A percentile compares a stretch with the other conserved stretches of the same genome.
These are phyloP conservation scores for Babesia bovis DNA, from an alignment of 169 alveolate genomes.

Conservation along the genomic window DNA sequence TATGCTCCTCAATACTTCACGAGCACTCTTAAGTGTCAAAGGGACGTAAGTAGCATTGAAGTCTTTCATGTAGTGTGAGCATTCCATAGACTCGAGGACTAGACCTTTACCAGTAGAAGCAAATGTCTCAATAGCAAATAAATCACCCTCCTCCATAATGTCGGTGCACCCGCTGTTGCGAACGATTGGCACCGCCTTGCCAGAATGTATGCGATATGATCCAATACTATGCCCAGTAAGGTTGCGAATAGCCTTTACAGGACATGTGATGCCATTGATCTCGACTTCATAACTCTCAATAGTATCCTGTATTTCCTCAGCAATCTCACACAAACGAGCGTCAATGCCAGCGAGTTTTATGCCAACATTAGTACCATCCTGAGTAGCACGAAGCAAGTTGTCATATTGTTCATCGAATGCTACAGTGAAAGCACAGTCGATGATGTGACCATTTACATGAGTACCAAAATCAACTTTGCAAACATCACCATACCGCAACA, in stretches of 20 bases:
- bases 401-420: constrained; percentile 89
- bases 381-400: constrained; percentile 90
- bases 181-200: constrained; percentile 98
- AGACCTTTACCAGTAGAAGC: constrained; percentile 98
- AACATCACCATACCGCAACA: constrained; percentile 82
- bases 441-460: constrained; percentile 97
- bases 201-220: constrained; percentile 97
- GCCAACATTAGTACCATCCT: constrained; percentile 99
- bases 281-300: constrained; percentile 96
- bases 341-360: constrained; percentile 98
- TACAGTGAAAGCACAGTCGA: constrained; percentile 99
- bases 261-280: constrained; percentile 88
- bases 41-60: constrained; percentile 89
- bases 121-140: constrained; percentile 99
- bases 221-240: constrained; percentile 98
- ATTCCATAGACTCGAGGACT: constrained; percentile 85
- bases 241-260: constrained; percentile 94
- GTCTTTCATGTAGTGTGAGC: constrained; percentile 97
- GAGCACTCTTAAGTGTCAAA: constrained; percentile 88
- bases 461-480: constrained; percentile 99
- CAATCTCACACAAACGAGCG: constrained; percentile 94
- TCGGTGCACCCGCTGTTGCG: constrained; percentile 85
- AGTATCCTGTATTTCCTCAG: constrained; percentile 97
- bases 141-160: constrained; percentile 99
- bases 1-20: constrained; percentile 89